Base-by-base conservation (phyloP, 495 filamentous ascomycete genomes). In the Recurvomyces mirabilis region DNA sequence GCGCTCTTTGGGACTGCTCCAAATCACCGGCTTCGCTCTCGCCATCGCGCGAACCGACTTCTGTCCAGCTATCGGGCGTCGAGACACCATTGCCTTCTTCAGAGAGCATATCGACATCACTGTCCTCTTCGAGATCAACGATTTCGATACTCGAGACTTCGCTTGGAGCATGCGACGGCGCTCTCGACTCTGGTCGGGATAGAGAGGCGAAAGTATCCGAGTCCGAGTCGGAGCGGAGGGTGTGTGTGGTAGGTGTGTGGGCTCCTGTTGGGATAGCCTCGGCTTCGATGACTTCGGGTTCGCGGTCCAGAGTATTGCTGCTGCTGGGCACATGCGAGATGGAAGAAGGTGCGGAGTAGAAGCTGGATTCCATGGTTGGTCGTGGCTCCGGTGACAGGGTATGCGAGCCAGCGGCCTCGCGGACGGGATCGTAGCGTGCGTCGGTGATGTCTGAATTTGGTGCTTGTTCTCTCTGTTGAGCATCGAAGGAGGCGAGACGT, bases 271-370 rank as follows among this genome's bases (percentile, higher is more conserved):
- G 17, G 5, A 23, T 13, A 4, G 11, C 15, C 5, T 46, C 35
- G 2, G 9, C 19, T 5, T 21, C 14, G 17, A 20, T 21, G 13
- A 31, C 17, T 4, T n/a, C 24, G 10, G 29, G 25, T 3, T 32
- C 22, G 4, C 7, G 14, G 9, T 46, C 34, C 10, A 22, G 28
- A 12, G 25, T 23, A 33, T 35, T 23, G 2, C 37, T 42, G 4
- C 22, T 30, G 39, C 5, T 20, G 11, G 39, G n/a, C 6, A 33
- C 23, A 5, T 42, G 45, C 4, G 43, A 32, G 9, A 33, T 38
- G 14, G 43, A 52, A 4, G 47, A 45, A n/a, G 47, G 41, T 21
- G 49, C 49, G 18, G 49, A 52, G 38, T 47, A 52, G 36, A 52
- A 52, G 43, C 36, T 41, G 3, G 49, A 30, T 35, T 52, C 49